Evolutionary conservation across 2,329 filamentous ascomycete genomes (phyloP).

Genomic region (Dactylella cylindrospora): DNA sequence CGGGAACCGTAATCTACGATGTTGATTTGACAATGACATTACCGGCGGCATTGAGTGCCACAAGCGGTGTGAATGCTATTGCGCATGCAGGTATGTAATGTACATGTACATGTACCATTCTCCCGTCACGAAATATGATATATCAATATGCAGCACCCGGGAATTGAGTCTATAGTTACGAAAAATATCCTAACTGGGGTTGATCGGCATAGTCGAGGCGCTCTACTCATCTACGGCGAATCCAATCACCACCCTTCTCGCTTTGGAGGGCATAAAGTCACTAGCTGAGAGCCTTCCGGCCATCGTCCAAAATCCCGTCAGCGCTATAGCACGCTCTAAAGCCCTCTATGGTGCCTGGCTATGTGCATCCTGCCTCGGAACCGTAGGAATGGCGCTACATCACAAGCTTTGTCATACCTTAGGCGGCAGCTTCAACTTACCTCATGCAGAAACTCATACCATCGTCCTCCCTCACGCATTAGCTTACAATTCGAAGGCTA

Average conservation of each 20-base stretch:
- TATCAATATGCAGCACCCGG: too few species aligned
- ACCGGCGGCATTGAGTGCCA: slow-evolving; percentile 58
- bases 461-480: slow-evolving; percentile 65
- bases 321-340: slow-evolving; percentile 56
- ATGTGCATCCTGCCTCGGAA: slow-evolving; percentile 63
- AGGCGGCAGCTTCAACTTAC: slow-evolving; percentile 65
- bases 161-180: too few species aligned
- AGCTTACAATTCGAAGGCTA: slow-evolving; percentile 63
- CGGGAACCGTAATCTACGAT: slow-evolving; percentile 65
- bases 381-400: slow-evolving; percentile 65
- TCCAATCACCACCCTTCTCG: slow-evolving; percentile 62
- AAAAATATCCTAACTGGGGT: too few species aligned
- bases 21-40: slow-evolving; percentile 64
- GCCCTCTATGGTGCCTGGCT: slow-evolving; percentile 68
- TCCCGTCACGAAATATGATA: slow-evolving; percentile 23
- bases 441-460: slow-evolving; percentile 67
- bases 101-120: slow-evolving; percentile 10
- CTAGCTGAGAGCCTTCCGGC: slow-evolving; percentile 60
- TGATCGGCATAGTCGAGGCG: slow-evolving; percentile 60
- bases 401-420: slow-evolving; percentile 69
- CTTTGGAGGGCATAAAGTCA: slow-evolving; percentile 60
- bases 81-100: slow-evolving; percentile 58
- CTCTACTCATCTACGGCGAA: slow-evolving; percentile 65
- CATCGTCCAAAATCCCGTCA: slow-evolving; percentile 56
- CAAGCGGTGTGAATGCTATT: slow-evolving; percentile 66